Base-by-base conservation (phyloP, 345 rosid genomes). In the Ceriops zippeliana region DNA sequence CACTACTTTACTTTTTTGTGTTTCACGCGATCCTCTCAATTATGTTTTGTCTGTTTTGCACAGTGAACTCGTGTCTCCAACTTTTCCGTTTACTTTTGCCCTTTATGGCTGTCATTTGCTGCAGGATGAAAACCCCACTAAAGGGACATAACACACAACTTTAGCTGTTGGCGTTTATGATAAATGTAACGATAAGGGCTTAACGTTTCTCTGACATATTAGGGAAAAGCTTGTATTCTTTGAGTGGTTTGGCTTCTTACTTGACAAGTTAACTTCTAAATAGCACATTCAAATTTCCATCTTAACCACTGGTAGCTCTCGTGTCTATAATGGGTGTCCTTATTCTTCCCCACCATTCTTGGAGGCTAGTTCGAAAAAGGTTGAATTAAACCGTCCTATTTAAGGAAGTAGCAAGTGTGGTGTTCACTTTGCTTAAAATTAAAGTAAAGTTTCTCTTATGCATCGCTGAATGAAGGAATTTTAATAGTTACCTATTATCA, bases 251-350 rank as follows among this genome's bases (percentile, higher is more conserved):
- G 19, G 28, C 34, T 64, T 20, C 2, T 24, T 21, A 1, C 32
- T 27, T 28, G 30, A 13, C 38, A 16, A 54, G 2, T 21, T 49
- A 69, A 69, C 24, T 58, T 38, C 15, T 38, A 10, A 0, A 10
- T 38, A 52, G 37, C 60, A 24, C 16, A 52, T 52, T 26, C 52
- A 20, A 26, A 62, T 52, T 32, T 61, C 61, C 52, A 51, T 24
- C 26, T 24, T 17, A 52, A 21, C 27, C 24, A 59, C 30, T 59
- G 28, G 34, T 68, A 21, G 24, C 73, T 35, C 32, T 15, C 63
- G 73, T 32, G 58, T 65, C 70, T 64, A 52, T 26, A 73, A 54
- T 74, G 38, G 37, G 11, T 58, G 61, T 22, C 56, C 31, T 46
- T 57, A 26, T 49, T 49, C 62, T 57, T 63, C 34, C 34, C 56